Evolutionary conservation across 2,329 filamentous ascomycete species (phyloP).

Genomic region (Ceratocystis albifundus): DNA sequence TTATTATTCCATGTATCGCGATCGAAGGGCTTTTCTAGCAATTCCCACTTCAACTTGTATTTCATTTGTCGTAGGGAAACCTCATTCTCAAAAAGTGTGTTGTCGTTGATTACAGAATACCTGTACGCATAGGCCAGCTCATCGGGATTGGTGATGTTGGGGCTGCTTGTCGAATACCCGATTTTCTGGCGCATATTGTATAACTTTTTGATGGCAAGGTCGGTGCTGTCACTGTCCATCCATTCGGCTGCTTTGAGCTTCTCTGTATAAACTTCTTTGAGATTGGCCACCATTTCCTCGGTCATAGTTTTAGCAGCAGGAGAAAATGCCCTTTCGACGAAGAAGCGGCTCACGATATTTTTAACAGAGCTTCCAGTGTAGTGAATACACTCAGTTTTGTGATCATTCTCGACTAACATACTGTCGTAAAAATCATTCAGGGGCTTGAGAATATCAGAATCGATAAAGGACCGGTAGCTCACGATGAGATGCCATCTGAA

Average conservation of each 20-base stretch:
- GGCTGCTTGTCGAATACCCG: slow-evolving; percentile 52
- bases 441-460: slow-evolving; percentile 49
- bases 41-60: slow-evolving; percentile 42
- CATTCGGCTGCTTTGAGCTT: slow-evolving; percentile 48
- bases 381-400: slow-evolving; percentile 54
- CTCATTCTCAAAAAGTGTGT: slow-evolving; percentile 47
- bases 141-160: slow-evolving; percentile 48
- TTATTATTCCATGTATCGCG: slow-evolving; percentile 50
- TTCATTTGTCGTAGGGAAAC: slow-evolving; percentile 41
- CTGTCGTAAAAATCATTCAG: slow-evolving; percentile 48
- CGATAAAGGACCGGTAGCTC: slow-evolving; percentile 41
- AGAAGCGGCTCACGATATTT: slow-evolving; percentile 62
- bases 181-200: slow-evolving; percentile 57
- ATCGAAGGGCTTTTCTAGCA: slow-evolving; percentile 48
- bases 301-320: slow-evolving; percentile 54
- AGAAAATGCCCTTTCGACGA: slow-evolving; percentile 56
- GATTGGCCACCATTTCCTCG: slow-evolving; percentile 57
- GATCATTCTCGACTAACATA: slow-evolving; percentile 49
- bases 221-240: slow-evolving; percentile 52
- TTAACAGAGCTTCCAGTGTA: slow-evolving; percentile 47
- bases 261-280: slow-evolving; percentile 53
- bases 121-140: slow-evolving; percentile 47
- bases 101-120: slow-evolving; percentile 38
- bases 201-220: slow-evolving; percentile 52
- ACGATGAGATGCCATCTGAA: slow-evolving; percentile 53